A percentile compares a stretch with the other conserved stretches of the same genome.
Conservation (phyloP, 257 asterid species). For the Solanum neorickii region DNA sequence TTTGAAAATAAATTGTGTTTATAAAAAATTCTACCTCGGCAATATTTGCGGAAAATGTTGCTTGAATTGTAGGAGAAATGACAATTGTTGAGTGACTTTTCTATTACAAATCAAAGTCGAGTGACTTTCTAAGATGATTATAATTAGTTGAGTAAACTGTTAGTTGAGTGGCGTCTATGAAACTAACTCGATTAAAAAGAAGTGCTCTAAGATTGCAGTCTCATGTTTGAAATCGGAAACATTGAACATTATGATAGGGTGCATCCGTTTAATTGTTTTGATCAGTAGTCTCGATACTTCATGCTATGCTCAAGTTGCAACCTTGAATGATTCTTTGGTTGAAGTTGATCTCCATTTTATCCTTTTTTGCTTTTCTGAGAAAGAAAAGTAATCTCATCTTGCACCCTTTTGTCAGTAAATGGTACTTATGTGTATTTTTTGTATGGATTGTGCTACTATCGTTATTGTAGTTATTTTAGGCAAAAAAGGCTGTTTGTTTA, state of each 20-base stretch:
- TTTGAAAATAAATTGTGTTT: neutral
- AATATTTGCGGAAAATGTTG: neutral
- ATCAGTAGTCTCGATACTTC: neutral
- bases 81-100: neutral
- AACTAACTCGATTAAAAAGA: neutral
- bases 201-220: neutral
- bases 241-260: neutral
- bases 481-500: neutral
- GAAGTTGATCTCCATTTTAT: neutral
- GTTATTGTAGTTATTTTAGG: neutral
- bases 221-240: neutral
- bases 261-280: neutral
- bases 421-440: neutral
- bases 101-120: neutral
- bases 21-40: neutral
- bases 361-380: neutral
- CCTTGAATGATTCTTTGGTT: neutral
- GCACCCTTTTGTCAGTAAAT: neutral
- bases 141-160: neutral
- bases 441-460: neutral
- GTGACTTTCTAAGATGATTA: neutral
- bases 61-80: neutral
- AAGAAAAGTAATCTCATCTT: neutral
- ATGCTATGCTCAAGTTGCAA: neutral
- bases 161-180: neutral